Percentiles rank a stretch among this genome's conserved stretches.
Conservation (phyloP, 768 basidiomycete genomes). For the Tylopilus balloui region DNA sequence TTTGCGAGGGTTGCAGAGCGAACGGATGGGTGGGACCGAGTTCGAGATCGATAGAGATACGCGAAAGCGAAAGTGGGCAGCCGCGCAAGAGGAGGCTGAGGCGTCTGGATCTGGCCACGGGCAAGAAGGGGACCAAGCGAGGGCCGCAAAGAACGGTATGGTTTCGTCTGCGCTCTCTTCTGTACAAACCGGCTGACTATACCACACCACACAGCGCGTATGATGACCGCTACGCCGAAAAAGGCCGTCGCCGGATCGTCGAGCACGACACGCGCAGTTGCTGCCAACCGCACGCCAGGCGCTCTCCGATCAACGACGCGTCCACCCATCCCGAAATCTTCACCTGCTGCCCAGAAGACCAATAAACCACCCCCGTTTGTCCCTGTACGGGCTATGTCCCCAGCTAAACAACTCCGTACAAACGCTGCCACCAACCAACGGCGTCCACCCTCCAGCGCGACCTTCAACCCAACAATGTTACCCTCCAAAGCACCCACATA, state of each 20-base stretch:
- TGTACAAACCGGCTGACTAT: background rate
- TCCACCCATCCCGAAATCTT: constrained; percentile 25
- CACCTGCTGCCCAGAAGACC: constrained; percentile 36
- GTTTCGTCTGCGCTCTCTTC: background rate
- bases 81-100: constrained; percentile 52
- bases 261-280: constrained; percentile 40
- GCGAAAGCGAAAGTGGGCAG: constrained; percentile 76
- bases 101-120: constrained; percentile 32
- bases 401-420: constrained; percentile 37
- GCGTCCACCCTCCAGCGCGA: constrained; percentile 54
- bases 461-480: constrained; percentile 69
- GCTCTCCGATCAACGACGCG: constrained; percentile 30
- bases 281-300: constrained; percentile 42
- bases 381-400: constrained; percentile 46
- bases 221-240: constrained; percentile 46
- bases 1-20: constrained; percentile 62
- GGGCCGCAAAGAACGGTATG: constrained; percentile 58
- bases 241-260: constrained; percentile 45
- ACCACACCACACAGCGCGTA: constrained; percentile 35
- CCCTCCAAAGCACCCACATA: constrained; percentile 38
- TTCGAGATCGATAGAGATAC: constrained; percentile 63
- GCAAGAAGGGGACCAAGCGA: constrained; percentile 21
- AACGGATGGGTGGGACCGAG: constrained; percentile 48
- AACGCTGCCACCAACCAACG: constrained; percentile 8
- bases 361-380: constrained; percentile 24